Evolutionary conservation across 1,284 basidiomycete genomes (phyloP), one percentile per base, ranked within the genome.

Genomic region (Ceratobasidium sp.): DNA sequence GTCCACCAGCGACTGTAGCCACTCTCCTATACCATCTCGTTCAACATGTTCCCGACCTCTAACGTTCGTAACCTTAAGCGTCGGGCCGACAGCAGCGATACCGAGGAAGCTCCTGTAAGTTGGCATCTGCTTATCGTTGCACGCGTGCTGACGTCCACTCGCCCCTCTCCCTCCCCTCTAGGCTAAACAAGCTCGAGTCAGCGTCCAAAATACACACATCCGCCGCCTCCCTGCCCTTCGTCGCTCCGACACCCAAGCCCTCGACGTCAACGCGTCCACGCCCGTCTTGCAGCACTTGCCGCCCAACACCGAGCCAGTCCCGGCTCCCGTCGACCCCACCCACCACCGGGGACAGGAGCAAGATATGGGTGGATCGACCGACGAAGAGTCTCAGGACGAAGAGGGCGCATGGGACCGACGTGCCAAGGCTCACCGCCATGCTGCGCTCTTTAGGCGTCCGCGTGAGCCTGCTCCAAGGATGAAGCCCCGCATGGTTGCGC

Each of bases 381-480:
- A 70, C 11, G 32, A 37, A 15, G 68, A 70, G 68, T 70, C 68
- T 8, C 52, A 59, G 40, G 54, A 59, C 68, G 68, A 70, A 37
- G 68, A n/a, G 2, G 32, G 40, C 17, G 68, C 68, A n/a, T 68
- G 66, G 66, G 49, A 68, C 29, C 43, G 66, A 37, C 66, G 66
- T 37, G 66, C 66, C 6, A 51, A 68, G 34, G 46, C 66, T 40
- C 66, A 68, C 40, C 66, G 66, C 29, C 64, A 65, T 29, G 66
- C 29, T 37, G 66, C 66, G 4, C 13, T 68, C 7, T 68, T 22
- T 19, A 40, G 40, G 51, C 46, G 66, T 15, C 66, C 51, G 32
- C 46, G 49, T 6, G 51, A 43, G 46, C 62, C 40, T 46, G 66
- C 51, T 11, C 29, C 66, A 15, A 68, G 37, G 34, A 40, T 54